Evolutionary conservation across 2,329 filamentous ascomycete species (phyloP).

Genomic region (Diaporthe capsici): DNA sequence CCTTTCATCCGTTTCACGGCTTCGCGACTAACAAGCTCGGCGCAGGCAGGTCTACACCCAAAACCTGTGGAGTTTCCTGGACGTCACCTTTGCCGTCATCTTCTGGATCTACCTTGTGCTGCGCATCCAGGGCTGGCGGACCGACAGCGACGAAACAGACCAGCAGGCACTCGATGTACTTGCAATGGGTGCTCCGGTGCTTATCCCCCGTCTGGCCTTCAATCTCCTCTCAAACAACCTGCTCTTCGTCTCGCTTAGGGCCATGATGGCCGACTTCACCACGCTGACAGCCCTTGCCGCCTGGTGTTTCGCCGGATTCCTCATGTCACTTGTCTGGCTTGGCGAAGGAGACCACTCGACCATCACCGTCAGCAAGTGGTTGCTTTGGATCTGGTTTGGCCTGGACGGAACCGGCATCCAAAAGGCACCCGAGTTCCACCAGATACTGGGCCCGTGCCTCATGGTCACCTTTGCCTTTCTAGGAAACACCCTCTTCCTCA

Average conservation of each 20-base stretch:
- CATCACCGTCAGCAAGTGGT: conserved; percentile 87
- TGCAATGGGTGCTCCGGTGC: conserved; percentile 82
- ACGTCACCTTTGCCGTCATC: conserved; percentile 82
- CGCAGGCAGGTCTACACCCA: conserved; percentile 85
- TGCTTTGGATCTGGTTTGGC: conserved; percentile 95
- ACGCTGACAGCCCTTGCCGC: conserved; percentile 80
- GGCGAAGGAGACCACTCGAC: conserved; percentile 73
- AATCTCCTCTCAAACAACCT: conserved; percentile 88
- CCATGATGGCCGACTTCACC: conserved; percentile 91
- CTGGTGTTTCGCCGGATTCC: conserved; percentile 86
- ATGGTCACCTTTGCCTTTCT: conserved; percentile 90
- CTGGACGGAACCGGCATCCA: conserved; percentile 80
- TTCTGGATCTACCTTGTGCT: conserved; percentile 78
- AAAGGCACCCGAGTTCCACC: conserved; percentile 78
- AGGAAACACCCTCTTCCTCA: conserved; percentile 90
- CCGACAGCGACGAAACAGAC: conserved; percentile 59
- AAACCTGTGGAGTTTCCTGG: conserved; percentile 90
- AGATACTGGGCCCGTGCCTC: conserved; percentile 81
- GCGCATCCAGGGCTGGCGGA: conserved; percentile 74
- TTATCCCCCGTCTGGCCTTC: conserved; percentile 85
- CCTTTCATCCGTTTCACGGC: neutral
- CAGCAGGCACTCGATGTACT: conserved; percentile 83
- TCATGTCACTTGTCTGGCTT: conserved; percentile 85
- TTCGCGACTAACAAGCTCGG: conserved; percentile 53
- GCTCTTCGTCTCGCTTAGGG: conserved; percentile 83